Evolutionary conservation across 1,284 basidiomycete genomes (phyloP), one percentile per base, ranked within the genome.

Genomic region (Pascua sp.): DNA sequence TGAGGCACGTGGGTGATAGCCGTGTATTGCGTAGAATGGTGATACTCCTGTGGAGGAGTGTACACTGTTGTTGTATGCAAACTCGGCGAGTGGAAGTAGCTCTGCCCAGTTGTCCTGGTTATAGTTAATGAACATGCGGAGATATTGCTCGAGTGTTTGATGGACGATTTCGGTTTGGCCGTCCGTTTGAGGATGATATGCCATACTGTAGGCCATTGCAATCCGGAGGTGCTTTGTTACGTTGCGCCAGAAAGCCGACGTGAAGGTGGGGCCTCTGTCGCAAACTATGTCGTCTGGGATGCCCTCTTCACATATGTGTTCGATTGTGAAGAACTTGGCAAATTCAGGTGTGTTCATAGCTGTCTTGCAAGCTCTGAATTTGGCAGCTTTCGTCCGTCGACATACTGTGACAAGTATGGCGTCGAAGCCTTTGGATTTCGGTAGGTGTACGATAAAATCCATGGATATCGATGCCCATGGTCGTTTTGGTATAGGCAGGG

Each of bases 151-250:
- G 1, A 84, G 59, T 0, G 62, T 69, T 56, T 81, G 79, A 58
- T 82, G 82, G 13, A 75, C 59, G 0, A 67, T 51, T 64, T 83
- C 78, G 0, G 79, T 79, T 50, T 81, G 78, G 0, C 81, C 79
- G 55, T 83, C 77, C 0, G 78, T 73, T 57, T 81, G 69, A 0
- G 80, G 80, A 56, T 81, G 78, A 46, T 74, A 78, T 0, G 72
- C 71, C 0, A 78, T 71, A 72, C 36, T 11, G 8, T 32, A 36
- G 11, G n/a, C n/a, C n/a, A n/a, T 62, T 47, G 39, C 62, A 57
- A 4, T 51, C 53, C 7, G n/a, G n/a, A 68, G 44, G 9, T 49
- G 41, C 49, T 43, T n/a, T 2, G 41, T 12, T 5, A 64, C 2
- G 18, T 5, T 32, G 51, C 16, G 24, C 59, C 62, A 65, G 55